Base-by-base conservation (phyloP, 208 protist genomes). In the Crithidia thermophila region DNA sequence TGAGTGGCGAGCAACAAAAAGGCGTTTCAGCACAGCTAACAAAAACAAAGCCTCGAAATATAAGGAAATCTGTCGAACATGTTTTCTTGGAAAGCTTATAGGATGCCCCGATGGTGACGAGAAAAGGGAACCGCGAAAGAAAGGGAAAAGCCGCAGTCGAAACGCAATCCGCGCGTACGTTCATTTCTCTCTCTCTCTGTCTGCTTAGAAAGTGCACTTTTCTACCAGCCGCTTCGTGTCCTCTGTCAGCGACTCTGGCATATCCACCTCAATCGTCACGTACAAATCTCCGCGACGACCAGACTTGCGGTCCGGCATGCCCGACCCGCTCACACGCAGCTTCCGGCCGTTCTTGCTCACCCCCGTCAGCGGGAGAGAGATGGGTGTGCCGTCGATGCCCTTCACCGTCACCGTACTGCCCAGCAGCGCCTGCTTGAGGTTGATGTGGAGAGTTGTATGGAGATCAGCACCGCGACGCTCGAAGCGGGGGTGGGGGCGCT, bases 401-500 rank as follows among this genome's bases (percentile, higher is more conserved):
- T 69, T 72, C 30, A 96, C 81, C 18, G 60, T 73, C 21, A 94
- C 53, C 33, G 82, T 93, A 20, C 81, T 89, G 52, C 91, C 91
- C 23, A 97, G 77, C 33, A 97, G 68, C 4, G 89, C 91, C 51
- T 91, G 80, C 62, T 93, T 93, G 25, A 97, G 72, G 55, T 86
- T 87, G 65, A 97, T 94, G 65, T 85, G 76, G 25, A 94, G 73
- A 4, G 76, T 91, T 3, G 87, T 93, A 55, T 74, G 71, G 21
- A 99, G 81, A 66, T 98, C 85, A 30, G 88, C 82, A 43, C 90
- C 89, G 43, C 87, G 83, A 2, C 98, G 88, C 70, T 90, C 79
- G 79, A 98, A 98, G 23, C 79, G 72, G 10, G 81, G 43, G 72
- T 99, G 97, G 13, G 87, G 88, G 73, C 95, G 95, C 77, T 99